Conservation (phyloP, 345 rosid species). For the Kernera saxatilis region DNA sequence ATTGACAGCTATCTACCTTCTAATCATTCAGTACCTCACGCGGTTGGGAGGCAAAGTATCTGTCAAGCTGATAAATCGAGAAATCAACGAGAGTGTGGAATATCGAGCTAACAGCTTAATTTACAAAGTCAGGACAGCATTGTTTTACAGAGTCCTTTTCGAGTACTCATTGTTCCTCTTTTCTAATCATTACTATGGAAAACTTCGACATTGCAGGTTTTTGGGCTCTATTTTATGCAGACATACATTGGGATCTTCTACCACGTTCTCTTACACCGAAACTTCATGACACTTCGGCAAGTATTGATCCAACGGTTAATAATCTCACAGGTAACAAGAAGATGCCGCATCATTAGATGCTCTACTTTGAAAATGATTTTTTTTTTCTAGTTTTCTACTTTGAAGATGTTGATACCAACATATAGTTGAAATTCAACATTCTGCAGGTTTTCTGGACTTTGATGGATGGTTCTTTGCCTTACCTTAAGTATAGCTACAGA, state of each 20-base stretch:
- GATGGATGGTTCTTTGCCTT: constrained; percentile 71
- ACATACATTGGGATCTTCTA: constrained; percentile 91
- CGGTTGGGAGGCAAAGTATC: constrained; percentile 77
- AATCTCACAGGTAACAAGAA: constrained; percentile 47
- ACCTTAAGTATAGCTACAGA: constrained; percentile 71
- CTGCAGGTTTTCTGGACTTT: constrained; percentile 73
- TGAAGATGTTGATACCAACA: neutral
- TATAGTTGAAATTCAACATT: constrained; percentile 1
- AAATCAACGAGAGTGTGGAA: constrained; percentile 67
- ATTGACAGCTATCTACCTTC: constrained; percentile 75
- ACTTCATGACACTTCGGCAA: constrained; percentile 78
- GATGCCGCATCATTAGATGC: neutral
- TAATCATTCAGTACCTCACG: constrained; percentile 76
- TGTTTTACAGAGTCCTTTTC: neutral
- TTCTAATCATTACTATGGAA: neutral
- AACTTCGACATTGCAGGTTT: constrained; percentile 55
- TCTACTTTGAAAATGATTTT: neutral
- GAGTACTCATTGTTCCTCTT: neutral
- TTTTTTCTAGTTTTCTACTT: neutral
- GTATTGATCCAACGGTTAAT: constrained; percentile 74
- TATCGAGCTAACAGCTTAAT: constrained; percentile 81
- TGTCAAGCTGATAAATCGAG: constrained; percentile 67
- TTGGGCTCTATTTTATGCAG: constrained; percentile 96
- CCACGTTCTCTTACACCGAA: constrained; percentile 84
- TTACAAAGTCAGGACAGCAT: constrained; percentile 56